Percentiles rank a stretch among this genome's conserved stretches.
Evolutionary conservation across 2,329 filamentous ascomycete species (phyloP).

Genomic region (Nemania abortiva): DNA sequence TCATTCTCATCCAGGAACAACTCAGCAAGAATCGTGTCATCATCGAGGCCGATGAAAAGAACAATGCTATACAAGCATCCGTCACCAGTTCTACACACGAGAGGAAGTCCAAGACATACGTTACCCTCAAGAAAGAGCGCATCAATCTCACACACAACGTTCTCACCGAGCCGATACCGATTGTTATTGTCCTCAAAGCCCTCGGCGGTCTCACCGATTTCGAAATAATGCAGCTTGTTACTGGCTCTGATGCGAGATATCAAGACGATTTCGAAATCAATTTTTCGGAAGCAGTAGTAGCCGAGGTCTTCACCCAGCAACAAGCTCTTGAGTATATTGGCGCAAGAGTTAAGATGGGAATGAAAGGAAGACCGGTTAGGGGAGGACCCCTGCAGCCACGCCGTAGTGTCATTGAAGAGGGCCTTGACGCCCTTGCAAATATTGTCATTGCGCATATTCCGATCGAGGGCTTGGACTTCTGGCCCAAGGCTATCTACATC

Average conservation of each 20-base stretch:
- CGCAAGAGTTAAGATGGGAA: slow-evolving; percentile 86
- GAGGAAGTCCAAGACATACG: slow-evolving; percentile 97
- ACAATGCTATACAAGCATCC: slow-evolving; percentile 92
- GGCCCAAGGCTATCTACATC: slow-evolving; percentile 96
- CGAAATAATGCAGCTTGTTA: slow-evolving; percentile 92
- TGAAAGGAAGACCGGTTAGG: slow-evolving; percentile 66
- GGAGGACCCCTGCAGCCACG: slow-evolving; percentile 66
- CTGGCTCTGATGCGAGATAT: slow-evolving; percentile 86
- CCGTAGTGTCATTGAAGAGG: slow-evolving; percentile 89
- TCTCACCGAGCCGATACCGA: slow-evolving; percentile 91
- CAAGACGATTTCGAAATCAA: slow-evolving; percentile 97
- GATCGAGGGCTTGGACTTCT: slow-evolving; percentile 90
- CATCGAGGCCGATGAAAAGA: slow-evolving; percentile 92
- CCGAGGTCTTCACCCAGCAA: slow-evolving; percentile 90
- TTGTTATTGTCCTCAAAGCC: slow-evolving; percentile 92
- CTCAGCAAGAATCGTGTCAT: slow-evolving; percentile 99
- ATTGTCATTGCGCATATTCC: slow-evolving; percentile 96
- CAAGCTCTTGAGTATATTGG: slow-evolving; percentile 96
- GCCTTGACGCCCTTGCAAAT: slow-evolving; percentile 89
- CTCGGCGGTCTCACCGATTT: slow-evolving; percentile 94
- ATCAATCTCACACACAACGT: slow-evolving; percentile 94
- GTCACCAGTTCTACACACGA: slow-evolving; percentile 98
- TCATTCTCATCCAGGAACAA: slow-evolving; percentile 98
- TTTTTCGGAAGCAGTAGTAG: slow-evolving; percentile 89
- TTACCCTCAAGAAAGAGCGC: slow-evolving; percentile 91